Evolutionary conservation across 1,139 yeast species (phyloP).

Genomic region (Nematodospora anomalae): DNA sequence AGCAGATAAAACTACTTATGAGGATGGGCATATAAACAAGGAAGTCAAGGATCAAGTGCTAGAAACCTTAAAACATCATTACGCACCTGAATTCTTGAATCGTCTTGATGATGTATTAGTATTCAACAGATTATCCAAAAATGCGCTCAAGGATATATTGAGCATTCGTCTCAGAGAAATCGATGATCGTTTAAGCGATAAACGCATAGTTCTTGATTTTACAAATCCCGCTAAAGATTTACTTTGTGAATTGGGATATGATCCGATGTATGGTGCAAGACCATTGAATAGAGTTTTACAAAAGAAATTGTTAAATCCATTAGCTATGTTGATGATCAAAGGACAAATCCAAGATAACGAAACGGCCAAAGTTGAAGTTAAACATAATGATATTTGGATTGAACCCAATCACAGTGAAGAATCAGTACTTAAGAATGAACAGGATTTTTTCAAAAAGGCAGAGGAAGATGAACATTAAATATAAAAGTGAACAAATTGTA

Average conservation of each 20-base stretch:
- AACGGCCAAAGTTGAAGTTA: constrained; percentile 45
- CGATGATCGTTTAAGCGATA: constrained; percentile 72
- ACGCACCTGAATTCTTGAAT: constrained; percentile 94
- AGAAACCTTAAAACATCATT: constrained; percentile 65
- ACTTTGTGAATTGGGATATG: constrained; percentile 85
- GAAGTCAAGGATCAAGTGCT: constrained; percentile 58
- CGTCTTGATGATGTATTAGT: constrained; percentile 89
- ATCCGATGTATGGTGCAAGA: constrained; percentile 90
- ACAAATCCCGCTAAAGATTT: constrained; percentile 66
- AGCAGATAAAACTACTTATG: constrained; percentile 49
- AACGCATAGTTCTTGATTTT: constrained; percentile 68
- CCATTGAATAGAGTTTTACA: constrained; percentile 91
- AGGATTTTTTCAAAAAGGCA: constrained; percentile 6
- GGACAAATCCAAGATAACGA: constrained; percentile 78
- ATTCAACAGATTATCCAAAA: constrained; percentile 81
- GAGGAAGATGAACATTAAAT: constrained; percentile 4
- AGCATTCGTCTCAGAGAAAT: constrained; percentile 82
- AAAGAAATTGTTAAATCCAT: constrained; percentile 76
- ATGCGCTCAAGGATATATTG: constrained; percentile 72
- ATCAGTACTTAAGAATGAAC: constrained; percentile 11
- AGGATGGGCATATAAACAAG: constrained; percentile 48
- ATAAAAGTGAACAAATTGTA: no score
- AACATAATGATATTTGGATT: constrained; percentile 33
- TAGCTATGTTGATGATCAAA: constrained; percentile 75
- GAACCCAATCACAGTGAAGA: constrained; percentile 44